Evolutionary conservation across 2,329 filamentous ascomycete species (phyloP).

Genomic region (Verticillium zaregamsianum): DNA sequence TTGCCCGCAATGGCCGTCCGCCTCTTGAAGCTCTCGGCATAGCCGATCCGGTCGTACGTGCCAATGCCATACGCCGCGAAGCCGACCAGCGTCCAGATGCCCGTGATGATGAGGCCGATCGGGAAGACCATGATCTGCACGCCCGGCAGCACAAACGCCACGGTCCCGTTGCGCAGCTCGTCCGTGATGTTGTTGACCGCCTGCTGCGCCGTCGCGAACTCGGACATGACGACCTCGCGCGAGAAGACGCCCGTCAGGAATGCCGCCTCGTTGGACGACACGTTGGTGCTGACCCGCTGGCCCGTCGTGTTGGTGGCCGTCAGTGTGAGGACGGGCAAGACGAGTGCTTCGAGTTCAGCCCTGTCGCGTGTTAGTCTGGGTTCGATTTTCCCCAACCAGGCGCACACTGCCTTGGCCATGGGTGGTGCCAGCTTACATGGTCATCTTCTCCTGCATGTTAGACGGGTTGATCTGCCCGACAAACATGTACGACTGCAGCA

Average conservation of each 20-base stretch:
- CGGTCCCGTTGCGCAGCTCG: conserved; percentile 44
- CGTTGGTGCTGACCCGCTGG: conserved; percentile 53
- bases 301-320: conserved; percentile 51
- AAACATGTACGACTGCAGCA: conserved; percentile 63
- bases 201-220: conserved; percentile 41
- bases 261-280: conserved; percentile 65
- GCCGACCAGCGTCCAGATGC: conserved; percentile 57
- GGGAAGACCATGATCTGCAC: conserved; percentile 66
- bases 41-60: conserved; percentile 62
- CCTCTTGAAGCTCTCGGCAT: conserved; percentile 58
- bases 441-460: conserved; percentile 50
- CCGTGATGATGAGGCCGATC: conserved; percentile 62
- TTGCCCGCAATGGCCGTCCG: conserved; percentile 40
- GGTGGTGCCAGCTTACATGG: conserved; percentile 47
- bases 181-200: conserved; percentile 44
- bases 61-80: conserved; percentile 57
- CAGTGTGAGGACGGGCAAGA: conserved; percentile 66
- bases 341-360: conserved; percentile 54
- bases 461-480: conserved; percentile 62
- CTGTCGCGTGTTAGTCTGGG: conserved; percentile 26
- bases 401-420: no score
- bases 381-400: not conserved
- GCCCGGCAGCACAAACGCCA: conserved; percentile 67
- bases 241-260: conserved; percentile 71
- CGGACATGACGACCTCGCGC: conserved; percentile 47